These are phyloP conservation scores for Crithidia sp. DNA, from an alignment of 208 protist genomes.

Conservation along the genomic window DNA sequence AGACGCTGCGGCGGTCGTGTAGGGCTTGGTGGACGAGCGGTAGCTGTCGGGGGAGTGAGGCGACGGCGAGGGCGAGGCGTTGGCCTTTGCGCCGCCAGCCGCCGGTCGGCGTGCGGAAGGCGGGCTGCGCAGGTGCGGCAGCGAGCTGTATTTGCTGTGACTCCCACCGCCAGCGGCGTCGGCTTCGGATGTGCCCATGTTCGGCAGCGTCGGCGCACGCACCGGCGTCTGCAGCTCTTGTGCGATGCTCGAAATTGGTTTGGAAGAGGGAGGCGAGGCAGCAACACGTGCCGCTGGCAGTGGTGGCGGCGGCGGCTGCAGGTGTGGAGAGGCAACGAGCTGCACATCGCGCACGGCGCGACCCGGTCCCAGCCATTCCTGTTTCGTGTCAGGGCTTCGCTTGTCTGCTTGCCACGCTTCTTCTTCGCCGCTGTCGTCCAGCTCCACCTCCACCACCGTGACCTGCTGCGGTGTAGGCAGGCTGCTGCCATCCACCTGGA, in stretches of 20 bases:
- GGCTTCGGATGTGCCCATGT: slow-evolving; percentile 19
- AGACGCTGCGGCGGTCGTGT: not conserved
- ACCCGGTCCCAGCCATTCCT: not conserved
- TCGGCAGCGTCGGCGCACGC: slow-evolving; percentile 25
- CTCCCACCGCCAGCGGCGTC: slow-evolving; percentile 2
- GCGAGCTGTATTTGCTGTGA: slow-evolving; percentile 31
- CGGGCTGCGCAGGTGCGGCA: slow-evolving; percentile 24
- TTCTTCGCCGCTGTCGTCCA: slow-evolving; percentile 9
- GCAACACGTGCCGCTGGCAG: not conserved
- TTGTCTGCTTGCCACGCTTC: no score
- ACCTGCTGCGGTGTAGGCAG: not conserved
- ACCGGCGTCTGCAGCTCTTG: slow-evolving; percentile 18
- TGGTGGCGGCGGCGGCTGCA: not conserved
- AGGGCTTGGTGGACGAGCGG: slow-evolving; percentile 24
- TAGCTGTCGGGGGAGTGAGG: slow-evolving; percentile 28
- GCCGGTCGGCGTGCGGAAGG: slow-evolving; percentile 18
- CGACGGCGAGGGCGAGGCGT: slow-evolving; percentile 7
- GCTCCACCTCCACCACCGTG: slow-evolving; percentile 30
- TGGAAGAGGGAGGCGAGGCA: not conserved
- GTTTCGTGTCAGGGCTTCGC: not conserved
- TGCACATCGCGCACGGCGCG: not conserved
- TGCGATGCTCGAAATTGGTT: not conserved
- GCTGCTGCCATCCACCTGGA: not conserved
- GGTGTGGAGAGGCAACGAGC: not conserved
- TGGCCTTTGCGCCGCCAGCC: not conserved